phyloP scores from a whole-genome alignment of 805 yeast genomes.

The Lipomyces anomalus region DNA sequence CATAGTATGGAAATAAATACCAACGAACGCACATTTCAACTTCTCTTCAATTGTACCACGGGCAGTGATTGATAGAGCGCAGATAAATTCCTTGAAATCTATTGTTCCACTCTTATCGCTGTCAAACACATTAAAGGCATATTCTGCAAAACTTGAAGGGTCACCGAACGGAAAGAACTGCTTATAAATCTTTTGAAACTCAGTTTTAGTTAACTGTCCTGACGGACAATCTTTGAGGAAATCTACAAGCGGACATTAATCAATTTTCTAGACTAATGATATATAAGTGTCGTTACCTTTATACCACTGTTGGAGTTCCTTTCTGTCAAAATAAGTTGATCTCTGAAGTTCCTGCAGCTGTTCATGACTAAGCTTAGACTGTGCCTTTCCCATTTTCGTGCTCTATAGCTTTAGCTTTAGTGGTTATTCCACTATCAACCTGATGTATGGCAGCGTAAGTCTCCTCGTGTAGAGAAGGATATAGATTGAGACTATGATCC shows the following conservation, averaged over 20 bases:
- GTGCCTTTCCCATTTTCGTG: slow-evolving; percentile 79
- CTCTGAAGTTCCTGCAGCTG: slow-evolving; percentile 76
- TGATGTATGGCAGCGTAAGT: no score
- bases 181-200: slow-evolving; percentile 84
- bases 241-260: slow-evolving; percentile 34
- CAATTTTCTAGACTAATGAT: no score
- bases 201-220: slow-evolving; percentile 80
- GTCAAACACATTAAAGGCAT: slow-evolving; percentile 85
- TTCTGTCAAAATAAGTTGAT: slow-evolving; percentile 84
- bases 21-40: slow-evolving; percentile 30
- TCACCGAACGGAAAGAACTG: slow-evolving; percentile 99
- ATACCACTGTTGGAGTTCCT: slow-evolving; percentile 98
- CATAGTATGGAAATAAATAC: neutral
- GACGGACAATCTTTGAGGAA: slow-evolving; percentile 89
- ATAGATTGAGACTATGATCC: no score
- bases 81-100: slow-evolving; percentile 87
- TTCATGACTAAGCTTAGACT: slow-evolving; percentile 85
- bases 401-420: neutral
- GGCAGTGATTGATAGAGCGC: slow-evolving; percentile 79
- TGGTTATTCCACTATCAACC: neutral
- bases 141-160: slow-evolving; percentile 83
- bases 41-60: slow-evolving; percentile 75
- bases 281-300: slow-evolving; percentile 44
- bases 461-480: no score
- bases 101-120: slow-evolving; percentile 71